phyloP scores from a whole-genome alignment of 805 yeast genomes.

The Hagleromyces aurorensis region DNA sequence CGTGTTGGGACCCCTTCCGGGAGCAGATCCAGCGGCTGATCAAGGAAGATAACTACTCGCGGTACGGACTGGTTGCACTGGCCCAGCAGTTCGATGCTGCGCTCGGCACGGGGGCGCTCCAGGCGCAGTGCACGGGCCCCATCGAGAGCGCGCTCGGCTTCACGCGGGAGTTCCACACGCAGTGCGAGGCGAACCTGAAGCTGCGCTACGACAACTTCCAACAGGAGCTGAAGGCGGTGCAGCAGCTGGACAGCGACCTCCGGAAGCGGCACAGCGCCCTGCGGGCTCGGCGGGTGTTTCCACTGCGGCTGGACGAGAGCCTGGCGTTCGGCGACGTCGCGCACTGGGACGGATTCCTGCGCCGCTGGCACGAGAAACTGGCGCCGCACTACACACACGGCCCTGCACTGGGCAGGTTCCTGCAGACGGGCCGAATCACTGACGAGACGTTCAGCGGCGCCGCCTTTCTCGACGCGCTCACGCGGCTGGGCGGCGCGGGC shows the following conservation, averaged over 20 bases:
- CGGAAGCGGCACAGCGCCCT: conserved; percentile 2
- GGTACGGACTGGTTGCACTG: conserved; percentile 3
- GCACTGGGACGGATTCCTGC: conserved; percentile 14
- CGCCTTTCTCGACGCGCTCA: conserved; percentile 21
- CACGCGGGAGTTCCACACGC: conserved; percentile 5
- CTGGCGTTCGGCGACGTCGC: conserved; percentile 8
- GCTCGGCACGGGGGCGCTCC: conserved; percentile 3
- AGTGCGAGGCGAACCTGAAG: conserved; percentile 6
- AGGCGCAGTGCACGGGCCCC: conserved; percentile 6
- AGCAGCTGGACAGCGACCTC: conserved; percentile 3
- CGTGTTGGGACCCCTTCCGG: conserved; percentile 14
- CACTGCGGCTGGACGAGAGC: conserved; percentile 12
- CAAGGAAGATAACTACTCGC: conserved; percentile 1
- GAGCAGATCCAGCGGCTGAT: neutral
- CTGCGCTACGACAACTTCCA: conserved; percentile 6
- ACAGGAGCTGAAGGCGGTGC: conserved; percentile 8
- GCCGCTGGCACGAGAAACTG: conserved; percentile 11
- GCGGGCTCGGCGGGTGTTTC: conserved; percentile 2
- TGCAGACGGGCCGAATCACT: conserved; percentile 18
- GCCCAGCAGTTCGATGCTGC: neutral
- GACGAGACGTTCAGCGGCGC: conserved; percentile 26
- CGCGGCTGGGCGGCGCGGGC: conserved; percentile 9
- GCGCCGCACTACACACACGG: too few species aligned
- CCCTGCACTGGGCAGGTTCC: conserved; percentile 3
- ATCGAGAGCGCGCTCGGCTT: conserved; percentile 5